Evolutionary conservation across 441 rosid species (phyloP).

Genomic region (Daphne laureola): DNA sequence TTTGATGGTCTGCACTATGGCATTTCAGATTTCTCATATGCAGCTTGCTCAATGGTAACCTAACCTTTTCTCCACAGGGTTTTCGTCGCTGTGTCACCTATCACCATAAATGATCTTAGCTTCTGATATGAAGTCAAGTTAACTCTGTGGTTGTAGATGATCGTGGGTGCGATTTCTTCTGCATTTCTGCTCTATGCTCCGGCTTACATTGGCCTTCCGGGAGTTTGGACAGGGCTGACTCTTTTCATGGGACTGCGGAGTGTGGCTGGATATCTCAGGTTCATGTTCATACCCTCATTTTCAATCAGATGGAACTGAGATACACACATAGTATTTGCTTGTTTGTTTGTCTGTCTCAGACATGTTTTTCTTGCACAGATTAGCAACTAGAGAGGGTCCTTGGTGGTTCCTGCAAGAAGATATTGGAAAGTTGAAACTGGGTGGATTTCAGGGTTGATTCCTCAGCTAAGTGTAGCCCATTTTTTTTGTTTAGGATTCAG

Average conservation of each 20-base stretch:
- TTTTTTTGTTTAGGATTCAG: too few relatives aligned
- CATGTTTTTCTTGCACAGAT: constrained; percentile 10
- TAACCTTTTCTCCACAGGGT: neutral
- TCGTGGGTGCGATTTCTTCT: constrained; percentile 65
- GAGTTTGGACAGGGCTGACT: constrained; percentile 81
- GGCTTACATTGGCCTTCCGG: constrained; percentile 48
- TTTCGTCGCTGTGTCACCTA: neutral
- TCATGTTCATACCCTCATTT: neutral
- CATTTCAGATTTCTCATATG: constrained; percentile 81
- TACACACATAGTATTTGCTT: too few relatives aligned
- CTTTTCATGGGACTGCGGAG: constrained; percentile 67
- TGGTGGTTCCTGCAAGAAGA: constrained; percentile 33
- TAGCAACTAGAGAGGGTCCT: constrained; percentile 26
- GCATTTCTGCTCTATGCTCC: constrained; percentile 54
- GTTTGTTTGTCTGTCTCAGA: neutral
- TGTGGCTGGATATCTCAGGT: constrained; percentile 33
- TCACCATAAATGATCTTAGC: too few relatives aligned
- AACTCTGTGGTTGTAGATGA: constrained; percentile 35
- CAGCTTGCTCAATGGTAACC: constrained; percentile 76
- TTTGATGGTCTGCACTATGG: constrained; percentile 94
- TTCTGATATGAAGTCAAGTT: constrained; percentile 7
- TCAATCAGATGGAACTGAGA: neutral
- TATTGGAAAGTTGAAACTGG: too few relatives aligned
- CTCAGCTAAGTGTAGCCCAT: too few relatives aligned
- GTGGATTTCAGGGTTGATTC: too few relatives aligned